A percentile compares a stretch with the other conserved stretches of the same genome.
Conservation (phyloP, 768 basidiomycete genomes). For the Gyrodon lividus region DNA sequence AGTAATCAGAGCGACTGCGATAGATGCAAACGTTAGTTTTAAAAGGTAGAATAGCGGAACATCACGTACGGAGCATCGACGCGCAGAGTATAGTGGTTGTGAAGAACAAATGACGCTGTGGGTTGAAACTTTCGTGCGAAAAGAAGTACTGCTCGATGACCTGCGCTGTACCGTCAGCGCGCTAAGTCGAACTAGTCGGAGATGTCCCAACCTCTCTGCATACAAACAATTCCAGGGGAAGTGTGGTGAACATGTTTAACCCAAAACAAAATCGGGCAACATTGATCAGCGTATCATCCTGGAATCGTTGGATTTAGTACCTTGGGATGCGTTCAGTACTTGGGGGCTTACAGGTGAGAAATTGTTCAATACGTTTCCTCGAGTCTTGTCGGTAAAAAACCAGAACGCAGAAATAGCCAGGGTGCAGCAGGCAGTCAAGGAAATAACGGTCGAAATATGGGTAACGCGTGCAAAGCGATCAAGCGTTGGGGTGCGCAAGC, state of each 20-base stretch:
- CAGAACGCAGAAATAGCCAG: constrained; percentile 85
- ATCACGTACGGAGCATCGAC: constrained; percentile 72
- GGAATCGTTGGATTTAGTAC: constrained; percentile 6
- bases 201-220: constrained; percentile 76
- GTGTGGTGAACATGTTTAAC: constrained; percentile 96
- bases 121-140: constrained; percentile 78
- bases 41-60: not conserved
- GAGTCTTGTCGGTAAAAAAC: constrained; percentile 87
- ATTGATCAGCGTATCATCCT: constrained; percentile 90
- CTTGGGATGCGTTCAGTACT: not conserved
- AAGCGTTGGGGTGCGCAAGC: constrained; percentile 86
- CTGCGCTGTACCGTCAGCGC: constrained; percentile 36
- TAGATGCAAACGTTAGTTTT: not conserved
- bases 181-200: not conserved
- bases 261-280: constrained; percentile 93
- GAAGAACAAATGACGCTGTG: constrained; percentile 85
- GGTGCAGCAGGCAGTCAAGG: constrained; percentile 79
- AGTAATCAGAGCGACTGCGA: constrained; percentile 81
- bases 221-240: constrained; percentile 94
- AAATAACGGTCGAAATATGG: constrained; percentile 84
- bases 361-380: constrained; percentile 97
- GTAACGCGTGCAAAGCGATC: constrained; percentile 93
- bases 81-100: constrained; percentile 81
- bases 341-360: constrained; percentile 62
- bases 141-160: constrained; percentile 97